Conservation (phyloP, 305 asterid genomes). For the Withania somnifera region DNA sequence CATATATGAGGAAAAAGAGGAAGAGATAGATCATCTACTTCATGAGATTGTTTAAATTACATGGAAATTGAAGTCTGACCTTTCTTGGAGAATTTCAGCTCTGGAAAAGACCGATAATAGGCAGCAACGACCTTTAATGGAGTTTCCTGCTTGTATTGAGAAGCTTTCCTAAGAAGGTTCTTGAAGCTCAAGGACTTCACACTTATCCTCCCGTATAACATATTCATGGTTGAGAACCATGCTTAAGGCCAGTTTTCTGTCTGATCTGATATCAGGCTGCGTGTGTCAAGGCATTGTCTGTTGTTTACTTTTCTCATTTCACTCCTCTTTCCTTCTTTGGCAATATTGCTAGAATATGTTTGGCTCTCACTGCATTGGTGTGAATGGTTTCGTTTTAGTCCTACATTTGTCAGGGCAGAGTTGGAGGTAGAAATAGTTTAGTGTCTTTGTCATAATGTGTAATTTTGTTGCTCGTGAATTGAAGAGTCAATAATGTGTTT, state of each 20-base stretch:
- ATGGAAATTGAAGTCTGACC: conserved; percentile 32
- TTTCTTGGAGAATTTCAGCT: conserved; percentile 21
- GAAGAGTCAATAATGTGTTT: too few species aligned
- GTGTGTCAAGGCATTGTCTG: background rate
- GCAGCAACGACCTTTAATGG: background rate
- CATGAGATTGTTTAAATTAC: conserved; percentile 27
- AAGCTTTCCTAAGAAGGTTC: background rate
- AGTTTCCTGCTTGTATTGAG: background rate
- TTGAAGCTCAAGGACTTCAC: background rate
- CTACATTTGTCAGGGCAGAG: background rate
- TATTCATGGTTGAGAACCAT: background rate
- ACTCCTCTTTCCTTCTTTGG: background rate
- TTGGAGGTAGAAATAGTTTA: background rate
- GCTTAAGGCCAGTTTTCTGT: background rate
- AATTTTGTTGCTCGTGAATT: background rate
- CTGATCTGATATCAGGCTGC: background rate
- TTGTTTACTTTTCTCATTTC: background rate
- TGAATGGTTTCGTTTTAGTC: background rate
- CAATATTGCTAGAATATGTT: background rate
- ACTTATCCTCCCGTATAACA: background rate
- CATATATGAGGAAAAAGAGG: conserved; percentile 56
- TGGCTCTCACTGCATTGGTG: background rate
- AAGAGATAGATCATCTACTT: conserved; percentile 43
- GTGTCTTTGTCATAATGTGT: background rate
- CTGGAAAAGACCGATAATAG: conserved; percentile 37